Percentiles rank a stretch among this genome's conserved stretches.
Conservation (phyloP, 2,329 filamentous ascomycete species). For the Botryotinia convoluta region DNA sequence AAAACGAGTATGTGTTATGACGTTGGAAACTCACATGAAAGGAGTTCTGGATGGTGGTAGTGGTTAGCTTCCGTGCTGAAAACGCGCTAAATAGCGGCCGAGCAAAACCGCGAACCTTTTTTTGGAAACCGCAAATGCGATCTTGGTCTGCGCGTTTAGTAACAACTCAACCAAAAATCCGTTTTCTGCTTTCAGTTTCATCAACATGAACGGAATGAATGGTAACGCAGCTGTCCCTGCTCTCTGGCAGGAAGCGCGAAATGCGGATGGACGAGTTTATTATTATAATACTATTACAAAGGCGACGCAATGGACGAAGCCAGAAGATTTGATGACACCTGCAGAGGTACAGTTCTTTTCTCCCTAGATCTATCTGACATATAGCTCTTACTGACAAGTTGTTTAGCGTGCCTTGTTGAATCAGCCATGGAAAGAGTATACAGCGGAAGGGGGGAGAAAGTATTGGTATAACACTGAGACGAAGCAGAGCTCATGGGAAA, state of each 20-base stretch:
- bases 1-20: background rate
- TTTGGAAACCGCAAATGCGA: conserved; percentile 16
- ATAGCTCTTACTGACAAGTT: conserved; percentile 22
- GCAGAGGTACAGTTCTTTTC: conserved; percentile 62
- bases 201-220: conserved; percentile 35
- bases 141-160: background rate
- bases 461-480: conserved; percentile 96
- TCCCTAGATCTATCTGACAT: conserved; percentile 25
- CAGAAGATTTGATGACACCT: conserved; percentile 79
- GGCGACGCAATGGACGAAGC: conserved; percentile 91
- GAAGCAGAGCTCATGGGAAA: conserved; percentile 91
- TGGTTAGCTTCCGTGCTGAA: background rate
- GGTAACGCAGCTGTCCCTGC: conserved; percentile 43
- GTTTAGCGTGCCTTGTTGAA: conserved; percentile 71
- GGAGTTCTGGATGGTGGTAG: background rate
- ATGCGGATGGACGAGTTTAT: conserved; percentile 79
- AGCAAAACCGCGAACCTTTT: conserved; percentile 19
- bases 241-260: conserved; percentile 78
- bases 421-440: conserved; percentile 92
- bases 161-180: conserved; percentile 16
- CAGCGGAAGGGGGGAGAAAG: conserved; percentile 77
- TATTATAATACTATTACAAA: conserved; percentile 89
- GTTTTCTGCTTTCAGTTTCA: conserved; percentile 2
- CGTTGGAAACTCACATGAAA: background rate
- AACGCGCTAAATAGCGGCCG: conserved; percentile 17